Base-by-base conservation (phyloP, 768 basidiomycete species). In the Mycena vulgaris region DNA sequence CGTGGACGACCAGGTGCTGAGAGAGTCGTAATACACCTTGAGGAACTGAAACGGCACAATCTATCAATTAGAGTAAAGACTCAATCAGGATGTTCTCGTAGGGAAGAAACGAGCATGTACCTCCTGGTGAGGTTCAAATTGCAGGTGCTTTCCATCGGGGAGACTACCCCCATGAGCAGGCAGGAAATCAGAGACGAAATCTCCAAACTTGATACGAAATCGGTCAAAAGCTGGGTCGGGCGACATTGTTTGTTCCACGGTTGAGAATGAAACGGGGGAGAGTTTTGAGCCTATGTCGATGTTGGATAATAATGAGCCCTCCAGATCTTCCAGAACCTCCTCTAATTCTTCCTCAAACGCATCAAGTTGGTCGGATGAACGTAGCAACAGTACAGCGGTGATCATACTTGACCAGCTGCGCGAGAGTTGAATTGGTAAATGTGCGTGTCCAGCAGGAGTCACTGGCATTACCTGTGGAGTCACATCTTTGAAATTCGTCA, bases 381-480 rank as follows among this genome's bases (percentile, higher is more conserved):
- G 35, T 48, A 2, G 45, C 56, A 17, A 66, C 64, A 0, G 47
- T 31, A 4, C 64, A 47, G 5, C 64, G 55, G 17, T 66, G 64
- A 39, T 58, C 55, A 14, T 58, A 47, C 21, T 58, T 66, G 23
- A 30, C 47, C 0, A 66, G 55, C 64, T 65, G 31, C 2, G 35
- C 10, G n/a, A n/a, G n/a, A 35, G 35, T 37, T 47, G 23, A 23
- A 23, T 47, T 14, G 19, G 5, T 42, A 42, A 42, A 19, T 42
- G 9, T 14, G 6, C 8, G 35, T 14, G 14, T 14, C 35, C 8
- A 37, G 14, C 6, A 37, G 14, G 6, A 14, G 23, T 23, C 17
- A 13, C 23, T 21, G 27, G n/a, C 23, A 21, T 25, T 21, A 73
- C 76, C 63, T 75, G 75, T 0, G 55, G 11, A 10, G 70, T 67